phyloP scores from a whole-genome alignment of 768 basidiomycete species.

The Lentinula aciculospora region DNA sequence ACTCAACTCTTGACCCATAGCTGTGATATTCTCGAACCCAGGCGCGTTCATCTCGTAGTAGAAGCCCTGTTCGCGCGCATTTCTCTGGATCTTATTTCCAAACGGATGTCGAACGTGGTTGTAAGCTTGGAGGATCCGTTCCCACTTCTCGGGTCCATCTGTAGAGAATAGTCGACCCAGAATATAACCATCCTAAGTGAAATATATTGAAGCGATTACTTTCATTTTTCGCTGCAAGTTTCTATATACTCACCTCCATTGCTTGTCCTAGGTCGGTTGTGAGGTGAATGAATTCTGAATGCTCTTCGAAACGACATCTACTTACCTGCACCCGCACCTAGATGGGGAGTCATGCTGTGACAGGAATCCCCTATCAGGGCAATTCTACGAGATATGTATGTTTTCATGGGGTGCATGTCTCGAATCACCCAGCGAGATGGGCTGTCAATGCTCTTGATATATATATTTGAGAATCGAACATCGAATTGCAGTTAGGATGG shows the following conservation, averaged over 20 bases:
- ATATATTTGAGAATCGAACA: neutral
- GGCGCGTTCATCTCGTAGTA: slow-evolving; percentile 8
- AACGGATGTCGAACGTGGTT: slow-evolving; percentile 25
- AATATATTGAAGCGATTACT: neutral
- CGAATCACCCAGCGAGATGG: slow-evolving; percentile 28
- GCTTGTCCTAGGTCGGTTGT: slow-evolving; percentile 15
- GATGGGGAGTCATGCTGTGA: slow-evolving; percentile 17
- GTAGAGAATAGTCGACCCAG: slow-evolving; percentile 19
- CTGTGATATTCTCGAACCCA: slow-evolving; percentile 8
- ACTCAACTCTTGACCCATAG: neutral
- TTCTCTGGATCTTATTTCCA: slow-evolving; percentile 7
- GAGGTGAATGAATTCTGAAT: too few species aligned
- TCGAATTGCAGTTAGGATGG: neutral
- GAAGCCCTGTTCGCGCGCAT: slow-evolving; percentile 4
- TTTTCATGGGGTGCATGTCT: slow-evolving; percentile 21
- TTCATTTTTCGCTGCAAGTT: neutral
- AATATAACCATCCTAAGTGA: slow-evolving; percentile 29
- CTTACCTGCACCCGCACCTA: slow-evolving; percentile 18
- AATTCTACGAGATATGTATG: slow-evolving; percentile 22
- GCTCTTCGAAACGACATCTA: neutral
- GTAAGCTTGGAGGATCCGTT: slow-evolving; percentile 21
- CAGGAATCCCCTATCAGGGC: slow-evolving; percentile 32
- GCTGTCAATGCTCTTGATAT: slow-evolving; percentile 11
- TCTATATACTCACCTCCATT: slow-evolving; percentile 19
- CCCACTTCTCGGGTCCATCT: slow-evolving; percentile 9